Evolutionary conservation across 73 alveolate species (phyloP).

Genomic region (Symbiodinium pilosum): DNA sequence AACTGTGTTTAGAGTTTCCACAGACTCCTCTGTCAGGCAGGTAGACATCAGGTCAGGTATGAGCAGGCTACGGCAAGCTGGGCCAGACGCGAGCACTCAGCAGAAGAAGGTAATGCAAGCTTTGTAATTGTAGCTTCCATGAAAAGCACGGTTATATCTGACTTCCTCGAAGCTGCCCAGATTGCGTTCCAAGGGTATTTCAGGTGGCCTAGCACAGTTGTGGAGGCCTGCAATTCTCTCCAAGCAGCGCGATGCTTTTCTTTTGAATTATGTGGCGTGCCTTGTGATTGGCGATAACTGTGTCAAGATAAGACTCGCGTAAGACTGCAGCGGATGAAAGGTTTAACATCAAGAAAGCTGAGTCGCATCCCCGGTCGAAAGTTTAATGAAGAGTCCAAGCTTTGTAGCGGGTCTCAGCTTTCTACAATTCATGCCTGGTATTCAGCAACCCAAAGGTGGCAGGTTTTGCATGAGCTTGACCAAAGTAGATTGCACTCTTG

Average conservation of each 20-base stretch:
- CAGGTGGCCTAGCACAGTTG: conserved; percentile 5
- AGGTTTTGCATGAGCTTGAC: not conserved
- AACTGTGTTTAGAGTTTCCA: not conserved
- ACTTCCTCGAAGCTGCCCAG: not conserved
- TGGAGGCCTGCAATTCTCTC: not conserved
- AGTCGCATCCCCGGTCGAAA: not conserved
- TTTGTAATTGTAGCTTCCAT: no score
- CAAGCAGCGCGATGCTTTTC: not conserved
- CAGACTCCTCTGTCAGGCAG: not conserved
- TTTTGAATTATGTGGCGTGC: not conserved
- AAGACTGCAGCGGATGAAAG: not conserved
- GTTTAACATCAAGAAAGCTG: not conserved
- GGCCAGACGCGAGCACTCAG: no score
- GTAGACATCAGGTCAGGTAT: not conserved
- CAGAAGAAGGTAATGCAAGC: no score
- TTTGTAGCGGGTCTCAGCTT: not conserved
- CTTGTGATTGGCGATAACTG: not conserved
- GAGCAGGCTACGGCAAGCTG: not conserved
- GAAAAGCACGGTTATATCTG: no score
- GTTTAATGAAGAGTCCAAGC: not conserved
- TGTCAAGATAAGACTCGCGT: not conserved
- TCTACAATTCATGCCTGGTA: not conserved
- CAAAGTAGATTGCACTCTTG: not conserved
- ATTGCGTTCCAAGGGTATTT: not conserved
- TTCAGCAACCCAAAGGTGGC: not conserved